Evolutionary conservation across 2,329 filamentous ascomycete genomes (phyloP).

Genomic region (Alternaria sp.): DNA sequence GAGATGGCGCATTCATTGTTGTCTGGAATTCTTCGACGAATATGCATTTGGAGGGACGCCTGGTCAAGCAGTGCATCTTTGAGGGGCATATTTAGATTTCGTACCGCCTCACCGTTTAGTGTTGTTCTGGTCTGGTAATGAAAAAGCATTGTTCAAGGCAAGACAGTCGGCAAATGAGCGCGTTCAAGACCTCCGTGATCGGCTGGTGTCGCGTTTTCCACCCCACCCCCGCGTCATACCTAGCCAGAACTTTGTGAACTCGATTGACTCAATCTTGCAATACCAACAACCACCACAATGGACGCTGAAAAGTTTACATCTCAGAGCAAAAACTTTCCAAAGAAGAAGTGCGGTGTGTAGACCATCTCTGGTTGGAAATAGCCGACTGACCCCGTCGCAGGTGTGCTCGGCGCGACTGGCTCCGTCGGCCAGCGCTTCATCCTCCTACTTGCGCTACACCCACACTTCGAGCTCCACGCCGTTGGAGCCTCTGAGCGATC

Average conservation of each 20-base stretch:
- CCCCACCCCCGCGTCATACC: conserved; percentile 35
- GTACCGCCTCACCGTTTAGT: background rate
- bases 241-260: conserved; percentile 19
- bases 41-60: conserved; percentile 33
- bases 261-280: conserved; percentile 31
- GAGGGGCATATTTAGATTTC: conserved; percentile 4
- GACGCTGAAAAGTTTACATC: conserved; percentile 54
- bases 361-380: conserved; percentile 43
- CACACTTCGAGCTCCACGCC: conserved; percentile 83
- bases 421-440: conserved; percentile 97
- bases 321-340: conserved; percentile 52
- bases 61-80: conserved; percentile 21
- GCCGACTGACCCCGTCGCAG: conserved; percentile 39
- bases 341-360: conserved; percentile 61
- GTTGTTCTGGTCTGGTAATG: background rate
- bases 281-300: conserved; percentile 42
- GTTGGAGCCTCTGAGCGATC: conserved; percentile 89
- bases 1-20: background rate
- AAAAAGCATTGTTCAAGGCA: background rate
- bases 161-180: background rate
- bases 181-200: conserved; percentile 30
- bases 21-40: background rate
- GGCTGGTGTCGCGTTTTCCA: conserved; percentile 26
- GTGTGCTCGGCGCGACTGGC: conserved; percentile 87
- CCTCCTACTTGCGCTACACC: conserved; percentile 86